These are phyloP conservation scores for Chaetomium fimeti DNA, from an alignment of 495 filamentous ascomycete genomes.

Conservation along the genomic window DNA sequence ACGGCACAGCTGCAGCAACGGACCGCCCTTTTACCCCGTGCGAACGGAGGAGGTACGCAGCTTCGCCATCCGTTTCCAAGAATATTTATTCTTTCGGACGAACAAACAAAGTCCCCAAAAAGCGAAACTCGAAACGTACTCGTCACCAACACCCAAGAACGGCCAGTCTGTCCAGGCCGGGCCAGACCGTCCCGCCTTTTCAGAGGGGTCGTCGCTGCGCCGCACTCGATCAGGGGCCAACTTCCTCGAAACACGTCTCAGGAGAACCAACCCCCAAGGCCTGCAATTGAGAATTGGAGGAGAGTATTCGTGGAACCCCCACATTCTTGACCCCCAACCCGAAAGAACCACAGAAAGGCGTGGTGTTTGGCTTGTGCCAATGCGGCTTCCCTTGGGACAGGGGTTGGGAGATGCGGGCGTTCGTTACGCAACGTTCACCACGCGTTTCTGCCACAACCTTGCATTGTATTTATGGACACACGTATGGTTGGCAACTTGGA, in stretches of 20 bases:
- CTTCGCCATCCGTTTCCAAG: slow-evolving; percentile 1
- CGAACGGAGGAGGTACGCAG: background rate
- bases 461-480: background rate
- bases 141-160: background rate
- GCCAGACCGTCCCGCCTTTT: background rate
- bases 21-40: background rate
- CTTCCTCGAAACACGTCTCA: slow-evolving; percentile 1
- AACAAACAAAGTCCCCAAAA: background rate
- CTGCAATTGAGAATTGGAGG: background rate
- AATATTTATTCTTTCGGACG: background rate
- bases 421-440: background rate
- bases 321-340: background rate
- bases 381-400: slow-evolving; percentile 14
- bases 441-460: background rate
- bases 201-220: slow-evolving; percentile 3
- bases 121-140: background rate
- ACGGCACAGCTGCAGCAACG: background rate
- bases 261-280: background rate
- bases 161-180: background rate
- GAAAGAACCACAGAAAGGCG: background rate
- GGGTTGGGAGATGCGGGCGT: slow-evolving; percentile 3
- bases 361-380: slow-evolving; percentile 13
- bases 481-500: background rate
- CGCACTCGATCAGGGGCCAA: background rate
- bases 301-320: slow-evolving; percentile 9